A percentile compares a stretch with the other conserved stretches of the same genome.
Conservation (phyloP, 148 eudicot genomes). For the Rhododendron molle region DNA sequence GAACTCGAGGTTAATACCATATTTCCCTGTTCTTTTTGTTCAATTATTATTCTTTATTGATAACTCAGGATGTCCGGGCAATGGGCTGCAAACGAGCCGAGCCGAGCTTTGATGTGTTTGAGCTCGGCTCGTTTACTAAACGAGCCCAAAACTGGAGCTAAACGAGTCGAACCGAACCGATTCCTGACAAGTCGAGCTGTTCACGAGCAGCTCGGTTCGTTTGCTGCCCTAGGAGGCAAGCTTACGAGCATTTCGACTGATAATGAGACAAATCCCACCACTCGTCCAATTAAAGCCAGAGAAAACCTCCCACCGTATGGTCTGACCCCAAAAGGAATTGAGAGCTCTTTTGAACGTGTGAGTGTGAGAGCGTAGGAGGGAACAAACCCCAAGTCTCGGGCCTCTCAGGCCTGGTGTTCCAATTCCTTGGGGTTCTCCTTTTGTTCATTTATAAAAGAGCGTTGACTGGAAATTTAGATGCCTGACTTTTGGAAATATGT, state of each 20-base stretch:
- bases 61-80: too few species aligned
- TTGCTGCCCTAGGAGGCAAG: too few species aligned
- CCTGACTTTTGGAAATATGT: not conserved
- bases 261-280: not conserved
- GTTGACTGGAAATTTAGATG: not conserved
- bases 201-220: too few species aligned
- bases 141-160: too few species aligned
- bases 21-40: not conserved
- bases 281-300: not conserved
- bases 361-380: not conserved
- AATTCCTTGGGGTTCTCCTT: not conserved
- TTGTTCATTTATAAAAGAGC: not conserved
- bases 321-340: not conserved
- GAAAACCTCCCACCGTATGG: not conserved
- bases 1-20: constrained; percentile 51
- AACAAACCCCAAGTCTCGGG: not conserved
- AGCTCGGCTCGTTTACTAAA: too few species aligned
- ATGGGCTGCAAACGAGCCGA: too few species aligned
- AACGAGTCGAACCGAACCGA: too few species aligned
- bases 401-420: not conserved
- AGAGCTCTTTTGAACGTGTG: not conserved
- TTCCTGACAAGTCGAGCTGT: too few species aligned
- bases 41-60: not conserved
- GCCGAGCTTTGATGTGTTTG: too few species aligned
- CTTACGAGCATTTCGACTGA: too few species aligned